Base-by-base conservation (phyloP, 2,329 filamentous ascomycete species). In the Botrytis galanthina region DNA sequence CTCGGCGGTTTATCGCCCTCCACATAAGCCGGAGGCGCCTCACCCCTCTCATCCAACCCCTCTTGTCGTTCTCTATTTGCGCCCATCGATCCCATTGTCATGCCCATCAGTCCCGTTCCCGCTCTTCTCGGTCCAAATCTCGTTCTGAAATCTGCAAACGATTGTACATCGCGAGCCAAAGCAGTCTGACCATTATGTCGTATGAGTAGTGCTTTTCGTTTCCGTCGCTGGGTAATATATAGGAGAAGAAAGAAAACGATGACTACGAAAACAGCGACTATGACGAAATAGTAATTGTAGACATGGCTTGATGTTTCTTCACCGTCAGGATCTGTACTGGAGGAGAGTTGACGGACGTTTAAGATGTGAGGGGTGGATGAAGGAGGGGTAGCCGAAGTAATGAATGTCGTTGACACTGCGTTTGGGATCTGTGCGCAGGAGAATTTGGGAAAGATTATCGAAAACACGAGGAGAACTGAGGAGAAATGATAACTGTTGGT, bases 21-120 rank as follows among this genome's bases (percentile, higher is more conserved):
- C 8, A 73, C 83, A 79, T 92, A 92, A 0, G 90, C 88, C 66
- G 90, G 90, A 68, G 90, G 90, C 16, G 89, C 88, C 80, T 91
- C 89, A 42, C 90, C 90, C 61, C 86, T 81, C 82, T 91, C 89
- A 78, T 92, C 86, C 73, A 91, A 80, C 0, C 90, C 90, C 75
- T 92, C 90, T 63, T 86, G 54, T 29, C n/a, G 59, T 59, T 70
- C 72, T 37, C 54, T 62, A 26, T 60, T 35, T 39, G 32, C 66
- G 4, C 57, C 54, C 51, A 70, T 39, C 4, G 39, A n/a, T 6
- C 69, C 71, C 14, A 63, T 71, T 10, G 64, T 73, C 60, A 74
- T 73, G 10, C 74, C 54, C 61, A 68, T 68, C 29, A 72, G 12
- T 5, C 62, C 51, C 46, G 60, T 46, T 4, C 71, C 73, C 35